Percentiles rank a stretch among this genome's conserved stretches.
These are phyloP conservation scores for Phytophthora sp. DNA, from an alignment of 352 stramenopile species.

Conservation along the genomic window DNA sequence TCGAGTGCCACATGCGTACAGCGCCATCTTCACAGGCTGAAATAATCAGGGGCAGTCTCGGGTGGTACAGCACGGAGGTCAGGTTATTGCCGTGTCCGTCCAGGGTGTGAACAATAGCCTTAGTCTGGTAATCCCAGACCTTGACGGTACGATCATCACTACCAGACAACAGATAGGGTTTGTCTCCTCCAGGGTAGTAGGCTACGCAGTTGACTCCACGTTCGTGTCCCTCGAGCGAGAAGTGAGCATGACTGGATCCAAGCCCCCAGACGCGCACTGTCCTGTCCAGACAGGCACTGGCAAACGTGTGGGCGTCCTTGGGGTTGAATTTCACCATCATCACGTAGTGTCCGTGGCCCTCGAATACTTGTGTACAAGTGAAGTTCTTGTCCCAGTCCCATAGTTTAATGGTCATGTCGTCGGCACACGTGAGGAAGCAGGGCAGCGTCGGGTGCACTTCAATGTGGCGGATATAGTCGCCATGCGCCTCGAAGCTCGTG, in stretches of 20 bases:
- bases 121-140: slow-evolving; percentile 99
- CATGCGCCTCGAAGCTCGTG: slow-evolving; percentile 95
- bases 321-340: slow-evolving; percentile 99
- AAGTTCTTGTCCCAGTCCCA: slow-evolving; percentile 97
- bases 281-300: slow-evolving; percentile 96
- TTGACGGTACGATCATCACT: slow-evolving; percentile 97
- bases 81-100: slow-evolving; percentile 99
- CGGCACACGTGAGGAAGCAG: slow-evolving; percentile 95
- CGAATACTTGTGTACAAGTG: slow-evolving; percentile 78
- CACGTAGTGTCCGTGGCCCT: slow-evolving; percentile 98
- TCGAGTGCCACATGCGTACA: slow-evolving; percentile 93
- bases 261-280: slow-evolving; percentile 97
- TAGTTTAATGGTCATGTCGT: slow-evolving; percentile 99
- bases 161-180: slow-evolving; percentile 98
- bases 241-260: slow-evolving; percentile 93
- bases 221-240: slow-evolving; percentile 92
- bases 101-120: slow-evolving; percentile 98
- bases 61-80: slow-evolving; percentile 98
- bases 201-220: slow-evolving; percentile 98
- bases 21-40: slow-evolving; percentile 97
- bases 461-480: slow-evolving; percentile 98
- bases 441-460: slow-evolving; percentile 97
- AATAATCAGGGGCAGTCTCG: slow-evolving; percentile 97
- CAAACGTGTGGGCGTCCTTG: slow-evolving; percentile 99
- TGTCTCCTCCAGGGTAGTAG: slow-evolving; percentile 99